Conservation (phyloP, 768 basidiomycete genomes). For the Multifurca ochricompacta region DNA sequence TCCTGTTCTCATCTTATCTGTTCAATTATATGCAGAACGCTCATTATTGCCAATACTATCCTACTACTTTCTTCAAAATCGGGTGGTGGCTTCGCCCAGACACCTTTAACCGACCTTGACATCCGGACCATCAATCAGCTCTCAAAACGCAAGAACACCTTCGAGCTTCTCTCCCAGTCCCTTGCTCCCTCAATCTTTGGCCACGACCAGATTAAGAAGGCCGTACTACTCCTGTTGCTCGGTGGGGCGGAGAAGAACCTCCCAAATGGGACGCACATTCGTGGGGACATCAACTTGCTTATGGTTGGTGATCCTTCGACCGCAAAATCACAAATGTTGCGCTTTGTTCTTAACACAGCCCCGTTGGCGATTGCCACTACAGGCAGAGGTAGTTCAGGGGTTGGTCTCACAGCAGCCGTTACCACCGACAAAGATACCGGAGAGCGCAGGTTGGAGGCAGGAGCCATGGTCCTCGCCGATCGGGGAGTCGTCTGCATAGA, state of each 20-base stretch:
- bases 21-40: slow-evolving; percentile 47
- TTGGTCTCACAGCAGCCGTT: slow-evolving; percentile 97
- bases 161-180: slow-evolving; percentile 83
- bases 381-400: slow-evolving; percentile 95
- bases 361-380: slow-evolving; percentile 98
- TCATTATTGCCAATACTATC: slow-evolving; percentile 92
- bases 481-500: slow-evolving; percentile 99
- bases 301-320: slow-evolving; percentile 99
- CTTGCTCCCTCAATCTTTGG: slow-evolving; percentile 97
- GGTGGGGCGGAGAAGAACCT: slow-evolving; percentile 98
- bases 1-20: not conserved
- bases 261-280: slow-evolving; percentile 94
- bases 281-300: slow-evolving; percentile 98
- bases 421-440: slow-evolving; percentile 98
- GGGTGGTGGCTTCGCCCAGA: slow-evolving; percentile 91
- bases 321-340: slow-evolving; percentile 91
- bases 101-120: slow-evolving; percentile 85
- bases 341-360: slow-evolving; percentile 93
- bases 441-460: slow-evolving; percentile 93
- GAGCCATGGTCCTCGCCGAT: slow-evolving; percentile 99
- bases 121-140: slow-evolving; percentile 95
- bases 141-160: slow-evolving; percentile 79
- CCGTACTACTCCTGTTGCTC: slow-evolving; percentile 85
- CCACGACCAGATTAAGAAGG: slow-evolving; percentile 92
- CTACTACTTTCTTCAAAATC: slow-evolving; percentile 91